phyloP scores from a whole-genome alignment of 2,329 filamentous ascomycete genomes.

The Scytalidium lignicola region DNA sequence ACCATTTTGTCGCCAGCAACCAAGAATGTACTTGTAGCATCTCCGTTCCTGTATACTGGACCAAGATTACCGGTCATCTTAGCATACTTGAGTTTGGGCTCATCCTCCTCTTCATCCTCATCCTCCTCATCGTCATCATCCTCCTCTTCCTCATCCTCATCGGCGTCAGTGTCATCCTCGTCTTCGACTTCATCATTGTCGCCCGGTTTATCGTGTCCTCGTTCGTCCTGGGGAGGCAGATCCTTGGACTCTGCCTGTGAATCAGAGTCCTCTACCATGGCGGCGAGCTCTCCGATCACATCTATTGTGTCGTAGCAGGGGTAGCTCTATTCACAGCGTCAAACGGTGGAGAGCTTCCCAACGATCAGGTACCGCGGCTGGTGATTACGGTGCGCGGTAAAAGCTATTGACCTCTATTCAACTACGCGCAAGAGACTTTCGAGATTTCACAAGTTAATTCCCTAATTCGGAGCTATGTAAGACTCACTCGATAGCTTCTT shows the following conservation, averaged over 20 bases:
- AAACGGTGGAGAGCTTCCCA: slow-evolving; percentile 15
- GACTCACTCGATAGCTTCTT: too few species aligned
- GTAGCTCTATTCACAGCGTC: slow-evolving; percentile 16
- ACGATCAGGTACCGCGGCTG: background rate
- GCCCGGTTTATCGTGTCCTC: slow-evolving; percentile 12
- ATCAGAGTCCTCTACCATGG: slow-evolving; percentile 26
- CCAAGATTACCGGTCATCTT: slow-evolving; percentile 76
- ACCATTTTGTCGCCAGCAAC: slow-evolving; percentile 97
- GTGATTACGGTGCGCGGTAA: background rate
- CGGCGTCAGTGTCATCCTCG: slow-evolving; percentile 33
- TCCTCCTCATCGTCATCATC: slow-evolving; percentile 62
- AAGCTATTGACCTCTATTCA: background rate
- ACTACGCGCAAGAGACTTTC: too few species aligned
- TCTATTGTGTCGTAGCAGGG: slow-evolving; percentile 22
- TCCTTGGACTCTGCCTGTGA: slow-evolving; percentile 21
- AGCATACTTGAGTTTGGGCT: slow-evolving; percentile 90
- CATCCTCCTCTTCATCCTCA: slow-evolving; percentile 83
- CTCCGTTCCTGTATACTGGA: slow-evolving; percentile 85
- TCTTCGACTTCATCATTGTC: slow-evolving; percentile 17
- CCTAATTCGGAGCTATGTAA: too few species aligned
- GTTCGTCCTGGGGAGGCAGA: slow-evolving; percentile 10
- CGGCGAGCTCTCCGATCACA: slow-evolving; percentile 24
- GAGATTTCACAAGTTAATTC: too few species aligned
- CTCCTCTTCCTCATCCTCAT: slow-evolving; percentile 39
- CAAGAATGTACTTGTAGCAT: slow-evolving; percentile 87